Conservation (phyloP, 768 basidiomycete species). For the Auriculariales sp. region DNA sequence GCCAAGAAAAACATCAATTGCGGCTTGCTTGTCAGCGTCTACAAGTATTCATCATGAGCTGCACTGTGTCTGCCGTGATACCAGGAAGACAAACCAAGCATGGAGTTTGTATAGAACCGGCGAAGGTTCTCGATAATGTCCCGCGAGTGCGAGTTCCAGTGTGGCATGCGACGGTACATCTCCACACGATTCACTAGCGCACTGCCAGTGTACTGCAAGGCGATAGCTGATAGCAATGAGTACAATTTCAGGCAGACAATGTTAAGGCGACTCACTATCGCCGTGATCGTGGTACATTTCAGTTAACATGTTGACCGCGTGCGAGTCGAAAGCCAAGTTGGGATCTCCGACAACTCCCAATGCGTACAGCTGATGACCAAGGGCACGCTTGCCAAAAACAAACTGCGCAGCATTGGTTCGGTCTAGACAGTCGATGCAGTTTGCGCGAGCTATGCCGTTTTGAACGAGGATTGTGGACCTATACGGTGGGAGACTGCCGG, state of each 20-base stretch:
- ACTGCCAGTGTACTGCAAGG: constrained; percentile 92
- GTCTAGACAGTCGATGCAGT: constrained; percentile 95
- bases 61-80: not conserved
- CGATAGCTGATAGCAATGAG: constrained; percentile 45
- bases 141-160: constrained; percentile 94
- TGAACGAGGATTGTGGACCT: constrained; percentile 65
- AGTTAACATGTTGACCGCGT: constrained; percentile 91
- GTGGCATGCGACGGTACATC: constrained; percentile 87
- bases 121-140: constrained; percentile 93
- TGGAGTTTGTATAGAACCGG: constrained; percentile 87
- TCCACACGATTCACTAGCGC: constrained; percentile 93
- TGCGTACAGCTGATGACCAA: constrained; percentile 91
- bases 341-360: constrained; percentile 80
- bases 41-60: not conserved
- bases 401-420: constrained; percentile 95
- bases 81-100: constrained; percentile 43
- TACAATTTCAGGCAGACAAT: not conserved
- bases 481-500: constrained; percentile 23
- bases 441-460: constrained; percentile 83
- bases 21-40: constrained; percentile 96
- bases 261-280: constrained; percentile 47
- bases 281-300: constrained; percentile 99
- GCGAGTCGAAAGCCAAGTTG: constrained; percentile 79
- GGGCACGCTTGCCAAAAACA: constrained; percentile 85
- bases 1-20: constrained; percentile 95